Evolutionary conservation across 768 basidiomycete species (phyloP).

Genomic region (Galerina sulciceps): DNA sequence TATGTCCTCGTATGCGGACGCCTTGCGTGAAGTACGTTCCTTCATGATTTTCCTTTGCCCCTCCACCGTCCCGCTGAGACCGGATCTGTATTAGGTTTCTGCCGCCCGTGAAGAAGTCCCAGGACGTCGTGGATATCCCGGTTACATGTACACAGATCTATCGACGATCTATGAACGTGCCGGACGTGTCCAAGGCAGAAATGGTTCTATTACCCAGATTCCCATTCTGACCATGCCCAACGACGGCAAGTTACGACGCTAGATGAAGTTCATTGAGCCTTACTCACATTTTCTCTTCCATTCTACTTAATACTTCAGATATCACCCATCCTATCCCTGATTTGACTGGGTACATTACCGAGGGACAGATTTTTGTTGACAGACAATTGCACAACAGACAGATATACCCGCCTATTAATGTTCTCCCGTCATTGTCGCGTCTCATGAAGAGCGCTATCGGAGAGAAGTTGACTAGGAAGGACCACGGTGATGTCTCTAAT

Average conservation of each 20-base stretch:
- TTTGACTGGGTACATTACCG: slow-evolving; percentile 98
- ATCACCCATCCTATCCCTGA: slow-evolving; percentile 99
- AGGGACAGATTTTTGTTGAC: slow-evolving; percentile 99
- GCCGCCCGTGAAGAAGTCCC: slow-evolving; percentile 99
- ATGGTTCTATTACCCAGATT: slow-evolving; percentile 99
- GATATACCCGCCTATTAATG: slow-evolving; percentile 99
- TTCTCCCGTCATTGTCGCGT: slow-evolving; percentile 96
- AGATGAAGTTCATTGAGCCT: slow-evolving; percentile 19
- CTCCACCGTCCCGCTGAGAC: slow-evolving; percentile 17
- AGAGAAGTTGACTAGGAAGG: slow-evolving; percentile 95
- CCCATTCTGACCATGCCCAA: slow-evolving; percentile 99
- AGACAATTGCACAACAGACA: slow-evolving; percentile 95
- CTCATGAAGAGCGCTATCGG: slow-evolving; percentile 99
- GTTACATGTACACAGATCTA: slow-evolving; percentile 99
- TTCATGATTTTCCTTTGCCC: not conserved
- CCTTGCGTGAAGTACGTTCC: slow-evolving; percentile 81
- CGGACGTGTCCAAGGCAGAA: slow-evolving; percentile 95
- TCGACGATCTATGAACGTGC: slow-evolving; percentile 99
- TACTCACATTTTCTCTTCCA: slow-evolving; percentile 12
- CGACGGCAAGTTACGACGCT: slow-evolving; percentile 68
- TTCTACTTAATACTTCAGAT: slow-evolving; percentile 54
- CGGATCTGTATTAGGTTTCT: slow-evolving; percentile 67
- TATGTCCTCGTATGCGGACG: slow-evolving; percentile 98
- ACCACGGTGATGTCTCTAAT: slow-evolving; percentile 99
- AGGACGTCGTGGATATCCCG: slow-evolving; percentile 97